A percentile compares a stretch with the other conserved stretches of the same genome.
Conservation (phyloP, 2,329 filamentous ascomycete genomes). For the Ceratocystis variospora region DNA sequence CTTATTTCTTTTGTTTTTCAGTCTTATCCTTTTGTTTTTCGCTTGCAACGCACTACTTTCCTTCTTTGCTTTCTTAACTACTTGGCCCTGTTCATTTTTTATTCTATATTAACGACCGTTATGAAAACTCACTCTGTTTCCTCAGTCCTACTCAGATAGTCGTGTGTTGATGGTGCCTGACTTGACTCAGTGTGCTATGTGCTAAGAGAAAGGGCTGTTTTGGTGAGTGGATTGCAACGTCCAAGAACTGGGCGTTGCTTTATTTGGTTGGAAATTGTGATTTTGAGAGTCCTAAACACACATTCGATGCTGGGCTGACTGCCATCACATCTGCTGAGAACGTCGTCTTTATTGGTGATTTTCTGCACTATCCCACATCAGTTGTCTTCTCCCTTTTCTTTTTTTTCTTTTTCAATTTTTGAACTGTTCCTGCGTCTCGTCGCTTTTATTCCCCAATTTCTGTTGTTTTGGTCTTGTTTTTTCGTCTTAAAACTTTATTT, state of each 20-base stretch:
- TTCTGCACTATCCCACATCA: neutral
- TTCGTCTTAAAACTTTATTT: neutral
- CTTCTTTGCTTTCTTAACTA: neutral
- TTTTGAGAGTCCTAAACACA: neutral
- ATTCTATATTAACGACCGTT: slow-evolving; percentile 13
- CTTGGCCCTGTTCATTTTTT: neutral
- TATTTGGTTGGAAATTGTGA: neutral
- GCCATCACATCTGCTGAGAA: neutral
- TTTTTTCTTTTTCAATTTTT: neutral
- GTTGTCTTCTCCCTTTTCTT: neutral
- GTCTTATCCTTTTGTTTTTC: neutral
- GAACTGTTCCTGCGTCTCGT: too few relatives aligned
- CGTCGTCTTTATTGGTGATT: neutral
- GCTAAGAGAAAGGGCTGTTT: neutral
- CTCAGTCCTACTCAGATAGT: neutral
- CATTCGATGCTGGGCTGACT: neutral
- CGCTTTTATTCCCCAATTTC: slow-evolving; percentile 9
- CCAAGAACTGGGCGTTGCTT: neutral
- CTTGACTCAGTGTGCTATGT: neutral
- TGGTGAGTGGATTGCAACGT: neutral
- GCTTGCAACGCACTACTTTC: neutral
- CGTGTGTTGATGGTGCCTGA: neutral
- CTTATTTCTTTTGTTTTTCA: slow-evolving; percentile 1
- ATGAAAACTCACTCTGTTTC: slow-evolving; percentile 1
- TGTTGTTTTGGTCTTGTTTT: neutral